Evolutionary conservation across 768 basidiomycete species (phyloP), one percentile per base, ranked within the genome.

Genomic region (Naganishia randhawae): DNA sequence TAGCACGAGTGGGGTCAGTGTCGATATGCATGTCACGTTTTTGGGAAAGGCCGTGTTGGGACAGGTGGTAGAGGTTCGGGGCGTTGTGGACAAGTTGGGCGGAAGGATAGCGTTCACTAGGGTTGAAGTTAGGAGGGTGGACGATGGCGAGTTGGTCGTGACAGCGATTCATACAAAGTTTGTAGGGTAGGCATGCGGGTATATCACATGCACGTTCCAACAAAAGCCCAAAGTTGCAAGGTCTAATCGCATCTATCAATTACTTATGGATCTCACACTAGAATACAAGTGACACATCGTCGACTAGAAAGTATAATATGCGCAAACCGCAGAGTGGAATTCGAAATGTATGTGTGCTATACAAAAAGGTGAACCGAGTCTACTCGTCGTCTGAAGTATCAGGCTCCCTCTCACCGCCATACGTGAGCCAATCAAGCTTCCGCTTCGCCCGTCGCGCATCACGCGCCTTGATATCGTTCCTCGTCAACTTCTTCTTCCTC

Each of bases 361-460:
- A n/a, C n/a, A n/a, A n/a, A n/a, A n/a, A n/a, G n/a, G n/a, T n/a
- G n/a, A n/a, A n/a, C n/a, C n/a, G n/a, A n/a, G n/a, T n/a, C n/a
- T n/a, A n/a, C n/a, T n/a, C n/a, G n/a, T n/a, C n/a, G n/a, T n/a
- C n/a, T n/a, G n/a, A n/a, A 31, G 67, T 68, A 50, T 68, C 67
- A 19, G 67, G 45, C 57, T 68, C 67, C 32, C 67, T 11, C 63
- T 72, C 70, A 50, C 92, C 92, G 63, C 92, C 92, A 75, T 85
- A 85, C 32, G 84, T 86, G 69, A 95, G 82, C 92, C 92, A 95
- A 66, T 85, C 82, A 68, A 93, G 77, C 82, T 92, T 91, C 74
- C 91, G 84, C 75, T 87, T 76, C 75, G 87, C 84, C 77, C 90
- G 84, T 69, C 94, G 84, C 80, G 93, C 94, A 79, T 93, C 92